Conservation (phyloP, 169 alveolate genomes). For the Cyclospora cayetanensis region DNA sequence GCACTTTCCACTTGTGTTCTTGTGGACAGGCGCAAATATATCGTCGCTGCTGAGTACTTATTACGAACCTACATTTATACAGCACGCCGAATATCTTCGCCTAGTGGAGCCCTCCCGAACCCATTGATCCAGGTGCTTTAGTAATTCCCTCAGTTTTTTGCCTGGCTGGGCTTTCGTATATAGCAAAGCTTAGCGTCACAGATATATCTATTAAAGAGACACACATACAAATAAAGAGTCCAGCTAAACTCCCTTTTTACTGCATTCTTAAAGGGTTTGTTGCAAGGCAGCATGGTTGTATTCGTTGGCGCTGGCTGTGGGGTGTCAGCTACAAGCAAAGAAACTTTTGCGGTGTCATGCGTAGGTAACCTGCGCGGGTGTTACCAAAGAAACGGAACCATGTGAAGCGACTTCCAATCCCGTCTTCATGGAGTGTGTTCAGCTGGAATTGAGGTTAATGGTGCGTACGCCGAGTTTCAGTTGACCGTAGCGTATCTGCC, state of each 20-base stretch:
- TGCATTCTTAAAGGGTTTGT: too few species aligned
- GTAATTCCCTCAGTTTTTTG: too few species aligned
- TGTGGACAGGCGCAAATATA: slow-evolving; percentile 79
- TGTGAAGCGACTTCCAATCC: slow-evolving; percentile 81
- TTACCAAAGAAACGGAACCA: slow-evolving; percentile 80
- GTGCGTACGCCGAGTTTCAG: slow-evolving; percentile 43
- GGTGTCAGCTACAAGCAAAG: too few species aligned
- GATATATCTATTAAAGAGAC: too few species aligned
- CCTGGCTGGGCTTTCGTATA: too few species aligned
- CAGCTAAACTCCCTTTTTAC: too few species aligned
- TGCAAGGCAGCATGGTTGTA: too few species aligned
- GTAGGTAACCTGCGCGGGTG: slow-evolving; percentile 84
- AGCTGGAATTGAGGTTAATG: slow-evolving; percentile 71
- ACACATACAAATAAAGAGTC: too few species aligned
- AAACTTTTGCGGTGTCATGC: too few species aligned
- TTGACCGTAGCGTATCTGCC: too few species aligned
- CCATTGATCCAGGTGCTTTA: slow-evolving; percentile 79
- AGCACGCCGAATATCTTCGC: slow-evolving; percentile 81
- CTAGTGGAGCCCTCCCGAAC: slow-evolving; percentile 81
- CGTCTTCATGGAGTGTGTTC: slow-evolving; percentile 84
- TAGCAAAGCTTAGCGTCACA: too few species aligned
- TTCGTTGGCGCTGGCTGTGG: too few species aligned
- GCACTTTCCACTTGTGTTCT: slow-evolving; percentile 24
- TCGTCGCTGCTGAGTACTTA: slow-evolving; percentile 84
- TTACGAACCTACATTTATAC: slow-evolving; percentile 89